A percentile compares a stretch with the other conserved stretches of the same genome.
Evolutionary conservation across 1,139 yeast genomes (phyloP).

Genomic region (Zygoascus hellenicus): DNA sequence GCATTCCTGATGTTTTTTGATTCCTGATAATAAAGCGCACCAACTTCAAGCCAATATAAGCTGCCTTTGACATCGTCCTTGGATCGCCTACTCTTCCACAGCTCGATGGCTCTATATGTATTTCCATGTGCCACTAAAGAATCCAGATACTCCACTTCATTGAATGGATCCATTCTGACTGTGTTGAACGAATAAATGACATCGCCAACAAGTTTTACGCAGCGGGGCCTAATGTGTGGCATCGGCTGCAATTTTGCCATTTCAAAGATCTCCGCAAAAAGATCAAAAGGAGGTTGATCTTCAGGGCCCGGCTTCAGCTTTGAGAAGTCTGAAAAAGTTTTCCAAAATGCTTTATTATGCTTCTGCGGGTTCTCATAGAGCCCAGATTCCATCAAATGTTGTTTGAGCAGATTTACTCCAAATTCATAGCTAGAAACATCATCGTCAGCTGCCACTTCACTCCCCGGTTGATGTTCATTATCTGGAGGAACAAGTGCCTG

Average conservation of each 20-base stretch:
- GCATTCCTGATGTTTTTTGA: slow-evolving; percentile 23
- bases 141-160: slow-evolving; percentile 34
- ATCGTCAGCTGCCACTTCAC: neutral
- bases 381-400: slow-evolving; percentile 2
- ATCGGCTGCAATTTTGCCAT: slow-evolving; percentile 25
- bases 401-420: neutral
- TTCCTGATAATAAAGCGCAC: slow-evolving; percentile 29
- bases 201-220: slow-evolving; percentile 27
- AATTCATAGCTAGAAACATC: slow-evolving; percentile 3
- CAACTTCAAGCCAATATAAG: slow-evolving; percentile 33
- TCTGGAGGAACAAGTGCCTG: neutral
- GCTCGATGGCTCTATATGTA: slow-evolving; percentile 23
- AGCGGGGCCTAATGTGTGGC: slow-evolving; percentile 15
- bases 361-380: slow-evolving; percentile 8
- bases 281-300: slow-evolving; percentile 22
- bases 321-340: slow-evolving; percentile 11
- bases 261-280: slow-evolving; percentile 29
- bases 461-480: neutral
- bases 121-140: slow-evolving; percentile 25
- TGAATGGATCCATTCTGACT: slow-evolving; percentile 34
- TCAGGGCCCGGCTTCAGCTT: slow-evolving; percentile 12
- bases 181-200: slow-evolving; percentile 28
- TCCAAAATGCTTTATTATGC: slow-evolving; percentile 12
- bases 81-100: slow-evolving; percentile 29
- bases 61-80: slow-evolving; percentile 25